phyloP scores from a whole-genome alignment of 305 asterid genomes.

The Fraxinus albicans region DNA sequence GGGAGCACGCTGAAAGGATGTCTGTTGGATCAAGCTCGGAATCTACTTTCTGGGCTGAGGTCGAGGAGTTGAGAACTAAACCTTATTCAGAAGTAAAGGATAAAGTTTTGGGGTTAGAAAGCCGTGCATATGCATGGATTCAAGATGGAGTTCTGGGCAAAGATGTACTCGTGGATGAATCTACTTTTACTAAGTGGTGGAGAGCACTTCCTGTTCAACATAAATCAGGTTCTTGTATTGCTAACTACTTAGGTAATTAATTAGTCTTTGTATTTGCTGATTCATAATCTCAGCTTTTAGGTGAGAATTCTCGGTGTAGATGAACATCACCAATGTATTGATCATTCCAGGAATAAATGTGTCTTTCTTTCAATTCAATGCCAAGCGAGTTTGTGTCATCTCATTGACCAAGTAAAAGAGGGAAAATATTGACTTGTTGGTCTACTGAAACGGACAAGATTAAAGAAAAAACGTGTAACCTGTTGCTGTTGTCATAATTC shows the following conservation, averaged over 20 bases:
- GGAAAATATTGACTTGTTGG: neutral
- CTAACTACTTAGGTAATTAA: conserved; percentile 19
- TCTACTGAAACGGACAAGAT: neutral
- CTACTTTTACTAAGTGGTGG: conserved; percentile 87
- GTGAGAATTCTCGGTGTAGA: neutral
- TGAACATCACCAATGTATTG: neutral
- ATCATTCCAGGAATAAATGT: neutral
- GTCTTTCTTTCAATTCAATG: neutral
- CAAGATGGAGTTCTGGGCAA: conserved; percentile 35
- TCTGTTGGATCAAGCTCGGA: conserved; percentile 43
- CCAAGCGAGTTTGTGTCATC: neutral
- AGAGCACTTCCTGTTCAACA: conserved; percentile 59
- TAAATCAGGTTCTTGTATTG: conserved; percentile 43
- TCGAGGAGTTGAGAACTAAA: conserved; percentile 69
- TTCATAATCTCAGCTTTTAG: neutral
- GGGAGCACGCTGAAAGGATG: conserved; percentile 64
- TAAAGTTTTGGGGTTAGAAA: conserved; percentile 49
- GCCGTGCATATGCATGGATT: conserved; percentile 46
- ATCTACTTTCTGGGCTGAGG: conserved; percentile 83
- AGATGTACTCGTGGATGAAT: conserved; percentile 66
- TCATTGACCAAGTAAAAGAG: neutral
- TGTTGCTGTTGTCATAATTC: neutral
- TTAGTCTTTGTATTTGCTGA: neutral
- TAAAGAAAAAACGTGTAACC: neutral
- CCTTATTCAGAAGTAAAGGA: conserved; percentile 43